Conservation (phyloP, 2,329 filamentous ascomycete genomes). For the Verticillium albo-atrum region DNA sequence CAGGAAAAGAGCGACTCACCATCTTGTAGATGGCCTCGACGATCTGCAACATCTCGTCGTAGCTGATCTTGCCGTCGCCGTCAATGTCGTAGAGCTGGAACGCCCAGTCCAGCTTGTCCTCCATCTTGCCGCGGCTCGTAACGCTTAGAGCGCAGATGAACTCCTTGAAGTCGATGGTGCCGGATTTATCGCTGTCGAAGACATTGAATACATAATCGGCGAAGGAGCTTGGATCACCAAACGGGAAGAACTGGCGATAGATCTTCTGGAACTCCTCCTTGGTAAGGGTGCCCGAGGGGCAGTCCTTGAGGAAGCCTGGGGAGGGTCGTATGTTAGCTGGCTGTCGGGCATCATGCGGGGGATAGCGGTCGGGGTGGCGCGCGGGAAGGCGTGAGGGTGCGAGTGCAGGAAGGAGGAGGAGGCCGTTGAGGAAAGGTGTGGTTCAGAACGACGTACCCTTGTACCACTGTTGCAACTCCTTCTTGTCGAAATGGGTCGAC, state of each 20-base stretch:
- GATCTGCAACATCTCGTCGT: slow-evolving; percentile 98
- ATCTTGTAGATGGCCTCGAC: slow-evolving; percentile 99
- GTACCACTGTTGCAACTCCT: slow-evolving; percentile 99
- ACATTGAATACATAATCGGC: slow-evolving; percentile 99
- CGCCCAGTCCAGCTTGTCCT: slow-evolving; percentile 98
- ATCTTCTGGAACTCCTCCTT: slow-evolving; percentile 99
- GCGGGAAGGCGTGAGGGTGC: background rate
- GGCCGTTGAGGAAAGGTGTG: background rate
- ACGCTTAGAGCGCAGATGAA: slow-evolving; percentile 98
- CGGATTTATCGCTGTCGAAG: slow-evolving; percentile 95
- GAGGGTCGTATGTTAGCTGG: background rate
- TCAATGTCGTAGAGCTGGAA: slow-evolving; percentile 99
- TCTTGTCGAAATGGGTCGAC: slow-evolving; percentile 98
- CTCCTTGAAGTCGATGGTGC: slow-evolving; percentile 98
- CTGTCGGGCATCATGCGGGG: background rate
- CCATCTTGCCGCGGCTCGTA: slow-evolving; percentile 96
- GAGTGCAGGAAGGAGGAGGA: too few species aligned
- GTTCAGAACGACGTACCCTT: slow-evolving; percentile 63
- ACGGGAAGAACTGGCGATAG: slow-evolving; percentile 98
- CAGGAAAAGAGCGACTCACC: slow-evolving; percentile 49
- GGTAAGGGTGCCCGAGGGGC: slow-evolving; percentile 91
- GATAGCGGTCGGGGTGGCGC: background rate
- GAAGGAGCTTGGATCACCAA: slow-evolving; percentile 94
- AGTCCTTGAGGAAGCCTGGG: slow-evolving; percentile 94
- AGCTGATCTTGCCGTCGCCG: slow-evolving; percentile 97